Evolutionary conservation across 2,329 filamentous ascomycete species (phyloP), one percentile per base, ranked within the genome.

Genomic region (Chaetothyriales sp.): DNA sequence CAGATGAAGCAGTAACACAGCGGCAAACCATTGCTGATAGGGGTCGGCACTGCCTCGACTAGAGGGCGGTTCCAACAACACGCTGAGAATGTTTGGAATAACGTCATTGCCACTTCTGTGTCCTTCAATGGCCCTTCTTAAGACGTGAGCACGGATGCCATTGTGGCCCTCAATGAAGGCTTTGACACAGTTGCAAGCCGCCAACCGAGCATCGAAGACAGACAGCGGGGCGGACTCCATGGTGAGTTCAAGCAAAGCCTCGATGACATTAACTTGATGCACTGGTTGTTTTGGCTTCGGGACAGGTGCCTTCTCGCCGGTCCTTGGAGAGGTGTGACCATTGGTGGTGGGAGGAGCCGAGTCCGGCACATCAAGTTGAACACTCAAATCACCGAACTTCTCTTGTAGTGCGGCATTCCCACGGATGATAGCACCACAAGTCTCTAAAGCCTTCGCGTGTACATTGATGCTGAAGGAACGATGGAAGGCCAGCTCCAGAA

Each of bases 1-100:
- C 9, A 98, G 73, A 61, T 96, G 89, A 59, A 95, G 84, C 55
- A 92, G 76, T 49, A 96, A 78, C 22, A 89, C 81, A 44, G 86
- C 81, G 3, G 92, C 89, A 65, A 96, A 90, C 84, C 90, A 95
- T 53, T 81, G 76, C 45, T 86, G 80, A 64, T 95, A 95, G 0
- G 89, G 86, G 63, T 98, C 92, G 39, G 74, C 73, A 18, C 77
- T 73, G n/a, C 76, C 70, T 44, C 78, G 72, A 18, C 74, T 74
- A 44, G 79, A 73, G 1, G 79, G 72, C 2, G 84, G 79, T 25
- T 79, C 77, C 43, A 96, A 73, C 19, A 98, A 70, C 3, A 88
- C 87, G 9, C 84, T 88, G 53, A 98, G 68, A 10, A 94, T 84
- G 65, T 98, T 98, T 10, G 88, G 84, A 3, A 85, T 84, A 62